Percentiles rank a stretch among this genome's conserved stretches.
Conservation (phyloP, 2,329 filamentous ascomycete genomes). For the Talaromyces sp. region DNA sequence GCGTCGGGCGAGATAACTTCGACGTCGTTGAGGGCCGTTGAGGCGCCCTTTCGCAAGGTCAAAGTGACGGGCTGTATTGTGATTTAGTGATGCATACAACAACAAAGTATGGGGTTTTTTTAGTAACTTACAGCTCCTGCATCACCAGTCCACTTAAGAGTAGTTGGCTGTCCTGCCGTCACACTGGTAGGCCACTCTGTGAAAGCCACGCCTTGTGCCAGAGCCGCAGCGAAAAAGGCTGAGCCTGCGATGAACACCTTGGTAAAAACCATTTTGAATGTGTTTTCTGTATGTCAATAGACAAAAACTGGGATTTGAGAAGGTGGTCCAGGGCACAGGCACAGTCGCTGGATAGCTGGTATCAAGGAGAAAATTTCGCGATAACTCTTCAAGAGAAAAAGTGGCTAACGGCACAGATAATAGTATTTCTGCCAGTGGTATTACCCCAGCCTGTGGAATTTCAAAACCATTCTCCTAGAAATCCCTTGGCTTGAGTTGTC, state of each 20-base stretch:
- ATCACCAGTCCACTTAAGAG: conserved; percentile 45
- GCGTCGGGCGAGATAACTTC: conserved; percentile 43
- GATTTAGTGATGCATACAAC: background rate
- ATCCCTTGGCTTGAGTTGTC: background rate
- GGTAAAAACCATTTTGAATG: conserved; percentile 48
- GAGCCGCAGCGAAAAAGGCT: conserved; percentile 39
- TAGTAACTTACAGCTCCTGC: conserved; percentile 29
- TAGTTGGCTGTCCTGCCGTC: conserved; percentile 45
- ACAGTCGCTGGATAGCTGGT: background rate
- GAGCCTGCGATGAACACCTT: conserved; percentile 44
- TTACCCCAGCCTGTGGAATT: background rate
- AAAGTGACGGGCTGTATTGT: conserved; percentile 46
- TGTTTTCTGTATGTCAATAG: background rate
- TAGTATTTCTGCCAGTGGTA: background rate
- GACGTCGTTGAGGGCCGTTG: conserved; percentile 48
- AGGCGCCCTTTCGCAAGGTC: conserved; percentile 50
- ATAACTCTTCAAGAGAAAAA: background rate
- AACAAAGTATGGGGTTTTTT: conserved; percentile 14
- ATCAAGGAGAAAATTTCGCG: background rate
- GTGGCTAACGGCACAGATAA: background rate
- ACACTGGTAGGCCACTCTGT: conserved; percentile 47
- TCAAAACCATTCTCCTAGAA: background rate
- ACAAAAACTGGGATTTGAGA: background rate
- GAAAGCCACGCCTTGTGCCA: conserved; percentile 48
- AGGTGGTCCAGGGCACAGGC: background rate